Conservation (phyloP, 75 land plant species). For the Pinus taeda region DNA sequence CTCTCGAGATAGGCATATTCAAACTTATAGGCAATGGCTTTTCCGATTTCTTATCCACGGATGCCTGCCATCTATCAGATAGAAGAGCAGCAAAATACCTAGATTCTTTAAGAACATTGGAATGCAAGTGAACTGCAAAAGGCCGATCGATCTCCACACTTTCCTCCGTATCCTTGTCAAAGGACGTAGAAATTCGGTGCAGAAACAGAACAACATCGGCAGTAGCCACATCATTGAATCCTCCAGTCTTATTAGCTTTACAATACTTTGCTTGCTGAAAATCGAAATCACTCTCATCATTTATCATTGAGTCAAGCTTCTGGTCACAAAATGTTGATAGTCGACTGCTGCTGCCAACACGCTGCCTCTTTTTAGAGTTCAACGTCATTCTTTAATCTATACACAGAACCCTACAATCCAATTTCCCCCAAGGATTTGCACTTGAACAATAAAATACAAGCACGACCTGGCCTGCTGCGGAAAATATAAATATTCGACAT, state of each 20-base stretch:
- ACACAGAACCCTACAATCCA: no score
- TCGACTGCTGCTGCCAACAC: constrained; percentile 33
- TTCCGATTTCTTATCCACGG: constrained; percentile 9
- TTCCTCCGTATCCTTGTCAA: constrained; percentile 6
- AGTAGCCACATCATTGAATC: constrained; percentile 45
- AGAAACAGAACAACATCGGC: constrained; percentile 47
- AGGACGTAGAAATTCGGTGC: constrained; percentile 9
- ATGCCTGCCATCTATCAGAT: constrained; percentile 76
- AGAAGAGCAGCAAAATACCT: constrained; percentile 71
- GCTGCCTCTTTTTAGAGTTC: constrained; percentile 44
- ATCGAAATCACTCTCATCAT: constrained; percentile 5
- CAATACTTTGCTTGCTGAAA: not conserved
- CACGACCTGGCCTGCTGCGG: no score
- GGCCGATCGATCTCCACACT: constrained; percentile 11
- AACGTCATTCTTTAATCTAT: constrained; percentile 9
- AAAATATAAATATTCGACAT: no score
- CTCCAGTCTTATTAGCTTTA: not conserved
- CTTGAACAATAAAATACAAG: no score
- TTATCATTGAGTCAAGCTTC: constrained; percentile 6
- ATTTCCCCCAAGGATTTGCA: no score
- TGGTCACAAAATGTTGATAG: constrained; percentile 22
- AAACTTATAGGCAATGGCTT: constrained; percentile 32
- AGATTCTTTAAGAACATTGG: constrained; percentile 53
- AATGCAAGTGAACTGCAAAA: constrained; percentile 21
- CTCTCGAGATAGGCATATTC: constrained; percentile 23